Evolutionary conservation across 225 moss, liverwort and hornwort genomes (phyloP), one percentile per base, ranked within the genome.

Genomic region (Polytrichum commune): DNA sequence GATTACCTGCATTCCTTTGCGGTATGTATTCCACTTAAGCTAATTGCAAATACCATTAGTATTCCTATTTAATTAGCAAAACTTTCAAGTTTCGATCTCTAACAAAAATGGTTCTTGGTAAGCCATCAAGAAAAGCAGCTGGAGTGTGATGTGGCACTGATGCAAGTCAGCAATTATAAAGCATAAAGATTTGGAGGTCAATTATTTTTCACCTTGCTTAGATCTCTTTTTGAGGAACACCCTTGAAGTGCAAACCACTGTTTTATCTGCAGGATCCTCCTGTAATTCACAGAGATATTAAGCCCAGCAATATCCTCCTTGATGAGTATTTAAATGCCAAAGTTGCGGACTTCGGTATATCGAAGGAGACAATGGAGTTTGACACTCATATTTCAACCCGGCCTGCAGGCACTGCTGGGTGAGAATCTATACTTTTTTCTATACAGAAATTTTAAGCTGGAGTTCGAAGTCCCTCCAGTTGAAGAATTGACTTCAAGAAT

Each of bases 1-100:
- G 88, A 88, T 75, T 88, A 88, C 63, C 88, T 88, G 53, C 88
- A 88, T 67, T 88, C 88, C 5, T 84, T 77, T 82, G 88, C 88
- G 77, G 88, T 86, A 75, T 1, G 63, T 46, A 46, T 46, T 46
- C 46, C 46, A 46, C 46, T 46, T 23, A 23, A n/a, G 9, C 60
- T 20, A 60, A 60, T 16, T 38, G 10, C 10, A 38, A 46, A 46
- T 46, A 13, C 46, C 46, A 13, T 46, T 46, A 13, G 13, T 46
- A 46, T 13, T 46, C 46, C 13, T 4, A 46, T 46, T 13, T 38
- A 10, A 38, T 38, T 46, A 16, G 16, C 0, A 3, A 46, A 38
- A 46, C 16, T 16, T 35, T 46, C 46, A 46, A 46, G 46, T 46
- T 46, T 16, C 3, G 46, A 46, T 46, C 13, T 46, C 46, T 46